These are phyloP conservation scores for Moringa oleifera DNA, from an alignment of 345 rosid species.

Conservation along the genomic window DNA sequence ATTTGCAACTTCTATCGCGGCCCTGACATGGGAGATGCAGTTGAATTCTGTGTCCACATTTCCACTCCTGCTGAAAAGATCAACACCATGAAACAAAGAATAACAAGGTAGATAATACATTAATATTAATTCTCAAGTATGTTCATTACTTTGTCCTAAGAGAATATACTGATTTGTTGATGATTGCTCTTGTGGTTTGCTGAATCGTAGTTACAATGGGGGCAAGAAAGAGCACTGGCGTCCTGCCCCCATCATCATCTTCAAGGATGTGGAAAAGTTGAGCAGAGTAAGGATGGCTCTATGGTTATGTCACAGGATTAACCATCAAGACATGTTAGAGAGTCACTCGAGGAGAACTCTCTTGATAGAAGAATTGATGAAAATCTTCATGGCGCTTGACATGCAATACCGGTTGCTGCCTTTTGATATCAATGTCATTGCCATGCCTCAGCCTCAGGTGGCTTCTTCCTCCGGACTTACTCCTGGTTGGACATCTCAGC, in stretches of 20 bases:
- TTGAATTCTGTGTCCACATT: slow-evolving; percentile 71
- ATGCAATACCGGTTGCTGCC: slow-evolving; percentile 71
- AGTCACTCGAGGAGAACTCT: slow-evolving; percentile 50
- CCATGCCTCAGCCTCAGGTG: slow-evolving; percentile 41
- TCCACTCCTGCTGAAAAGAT: slow-evolving; percentile 66
- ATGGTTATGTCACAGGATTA: slow-evolving; percentile 64
- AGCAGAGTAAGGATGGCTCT: slow-evolving; percentile 49
- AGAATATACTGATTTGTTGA: not conserved
- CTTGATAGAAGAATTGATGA: slow-evolving; percentile 64
- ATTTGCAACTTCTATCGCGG: slow-evolving; percentile 79
- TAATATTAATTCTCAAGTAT: no score
- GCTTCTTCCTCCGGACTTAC: slow-evolving; percentile 38
- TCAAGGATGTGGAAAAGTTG: slow-evolving; percentile 50
- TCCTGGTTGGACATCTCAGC: slow-evolving; percentile 22
- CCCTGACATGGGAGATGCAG: slow-evolving; percentile 84
- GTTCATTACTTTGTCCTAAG: no score
- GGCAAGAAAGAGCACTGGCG: slow-evolving; percentile 75
- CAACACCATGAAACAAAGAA: slow-evolving; percentile 49
- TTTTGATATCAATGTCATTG: slow-evolving; percentile 49
- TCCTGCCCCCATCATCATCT: slow-evolving; percentile 40
- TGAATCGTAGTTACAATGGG: slow-evolving; percentile 59
- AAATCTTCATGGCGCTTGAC: slow-evolving; percentile 65
- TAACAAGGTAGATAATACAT: slow-evolving; percentile 34
- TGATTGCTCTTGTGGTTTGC: no score
- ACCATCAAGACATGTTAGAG: slow-evolving; percentile 61